phyloP scores from a whole-genome alignment of 345 rosid species.

The Eucalyptus curtisii region DNA sequence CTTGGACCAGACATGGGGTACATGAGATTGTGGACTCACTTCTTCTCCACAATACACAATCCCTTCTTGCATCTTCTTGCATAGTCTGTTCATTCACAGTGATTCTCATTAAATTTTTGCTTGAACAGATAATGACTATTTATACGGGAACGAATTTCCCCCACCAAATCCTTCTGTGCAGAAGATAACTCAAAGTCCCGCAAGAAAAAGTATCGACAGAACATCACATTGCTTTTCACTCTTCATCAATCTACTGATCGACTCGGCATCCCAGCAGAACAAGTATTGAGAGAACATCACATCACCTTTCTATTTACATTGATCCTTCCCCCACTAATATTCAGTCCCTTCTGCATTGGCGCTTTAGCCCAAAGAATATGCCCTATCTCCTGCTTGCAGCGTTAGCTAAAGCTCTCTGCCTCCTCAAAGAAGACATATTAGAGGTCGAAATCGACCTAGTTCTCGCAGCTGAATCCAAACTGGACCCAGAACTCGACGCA shows the following conservation, averaged over 20 bases:
- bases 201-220: not conserved
- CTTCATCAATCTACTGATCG: not conserved
- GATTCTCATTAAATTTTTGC: too few relatives aligned
- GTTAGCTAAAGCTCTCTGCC: slow-evolving; percentile 13
- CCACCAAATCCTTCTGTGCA: not conserved
- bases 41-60: not conserved
- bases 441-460: slow-evolving; percentile 1
- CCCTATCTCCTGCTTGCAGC: not conserved
- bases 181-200: not conserved
- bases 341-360: not conserved
- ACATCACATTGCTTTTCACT: not conserved
- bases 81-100: not conserved
- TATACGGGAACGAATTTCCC: not conserved
- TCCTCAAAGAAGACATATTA: slow-evolving; percentile 2
- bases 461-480: slow-evolving; percentile 6
- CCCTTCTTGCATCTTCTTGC: not conserved
- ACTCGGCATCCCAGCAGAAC: not conserved
- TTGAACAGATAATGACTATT: too few relatives aligned
- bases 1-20: not conserved
- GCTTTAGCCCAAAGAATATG: not conserved
- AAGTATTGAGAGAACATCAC: not conserved
- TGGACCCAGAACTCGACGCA: slow-evolving; percentile 8
- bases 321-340: not conserved
- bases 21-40: not conserved
- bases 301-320: not conserved